Evolutionary conservation across 306 rosid species (phyloP).

Genomic region (Lablab purpureus): DNA sequence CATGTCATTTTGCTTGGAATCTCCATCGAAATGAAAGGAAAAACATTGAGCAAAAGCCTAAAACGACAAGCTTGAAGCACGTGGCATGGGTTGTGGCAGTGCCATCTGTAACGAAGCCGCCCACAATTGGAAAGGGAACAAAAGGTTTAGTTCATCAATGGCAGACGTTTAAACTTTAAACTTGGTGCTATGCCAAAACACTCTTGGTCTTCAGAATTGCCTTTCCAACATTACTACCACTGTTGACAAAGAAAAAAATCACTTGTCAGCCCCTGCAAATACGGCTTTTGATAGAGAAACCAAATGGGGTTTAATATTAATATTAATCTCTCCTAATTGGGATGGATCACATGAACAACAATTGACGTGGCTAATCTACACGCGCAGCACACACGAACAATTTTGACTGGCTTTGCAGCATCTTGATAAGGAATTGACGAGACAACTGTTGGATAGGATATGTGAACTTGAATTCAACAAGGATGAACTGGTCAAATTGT

Average conservation of each 20-base stretch:
- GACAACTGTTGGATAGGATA: constrained; percentile 5
- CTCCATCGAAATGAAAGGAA: constrained; percentile 35
- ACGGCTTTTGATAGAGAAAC: constrained; percentile 48
- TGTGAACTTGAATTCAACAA: neutral
- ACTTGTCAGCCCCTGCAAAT: constrained; percentile 39
- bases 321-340: constrained; percentile 30
- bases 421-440: constrained; percentile 29
- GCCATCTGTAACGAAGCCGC: constrained; percentile 46
- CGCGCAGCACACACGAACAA: constrained; percentile 20
- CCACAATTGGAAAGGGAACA: constrained; percentile 46
- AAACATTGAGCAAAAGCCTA: constrained; percentile 44
- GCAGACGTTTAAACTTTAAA: constrained; percentile 54
- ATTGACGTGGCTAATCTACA: constrained; percentile 22
- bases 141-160: constrained; percentile 39
- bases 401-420: constrained; percentile 31
- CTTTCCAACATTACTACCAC: constrained; percentile 54
- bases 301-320: constrained; percentile 37
- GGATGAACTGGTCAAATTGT: neutral
- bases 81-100: constrained; percentile 37
- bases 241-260: constrained; percentile 39
- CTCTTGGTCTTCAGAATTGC: constrained; percentile 36
- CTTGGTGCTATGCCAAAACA: constrained; percentile 46
- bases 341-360: constrained; percentile 8
- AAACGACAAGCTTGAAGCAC: constrained; percentile 50
- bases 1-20: constrained; percentile 47